Evolutionary conservation across 345 rosid genomes (phyloP).

Genomic region (Brassica carinata): DNA sequence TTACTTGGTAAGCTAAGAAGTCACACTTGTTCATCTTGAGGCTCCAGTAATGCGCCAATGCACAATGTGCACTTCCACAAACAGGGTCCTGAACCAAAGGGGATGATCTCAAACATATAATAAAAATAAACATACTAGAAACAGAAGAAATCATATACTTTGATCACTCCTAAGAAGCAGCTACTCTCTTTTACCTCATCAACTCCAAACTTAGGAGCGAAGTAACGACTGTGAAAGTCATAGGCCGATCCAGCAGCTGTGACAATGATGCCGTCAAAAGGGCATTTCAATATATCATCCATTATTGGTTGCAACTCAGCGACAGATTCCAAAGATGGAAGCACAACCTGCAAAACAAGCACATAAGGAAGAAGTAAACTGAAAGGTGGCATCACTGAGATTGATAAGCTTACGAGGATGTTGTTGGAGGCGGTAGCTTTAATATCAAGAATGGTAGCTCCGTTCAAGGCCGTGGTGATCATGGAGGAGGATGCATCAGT

Average conservation of each 20-base stretch:
- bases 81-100: conserved; percentile 66
- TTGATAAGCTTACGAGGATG: conserved; percentile 46
- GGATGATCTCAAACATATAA: background rate
- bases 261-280: conserved; percentile 60
- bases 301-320: conserved; percentile 51
- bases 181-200: conserved; percentile 55
- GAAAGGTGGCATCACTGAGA: background rate
- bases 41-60: conserved; percentile 73
- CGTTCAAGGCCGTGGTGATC: conserved; percentile 55
- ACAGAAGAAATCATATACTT: background rate
- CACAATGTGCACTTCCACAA: conserved; percentile 79
- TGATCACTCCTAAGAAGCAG: conserved; percentile 6
- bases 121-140: background rate
- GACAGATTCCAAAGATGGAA: conserved; percentile 66
- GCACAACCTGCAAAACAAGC: conserved; percentile 51
- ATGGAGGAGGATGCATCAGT: conserved; percentile 38
- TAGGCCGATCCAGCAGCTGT: conserved; percentile 64
- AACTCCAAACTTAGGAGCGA: conserved; percentile 64
- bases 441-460: conserved; percentile 54
- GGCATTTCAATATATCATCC: conserved; percentile 54
- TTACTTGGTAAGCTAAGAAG: conserved; percentile 63
- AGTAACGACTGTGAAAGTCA: conserved; percentile 70
- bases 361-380: background rate
- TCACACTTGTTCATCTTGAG: conserved; percentile 64
- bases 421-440: conserved; percentile 44